Evolutionary conservation across 345 rosid species (phyloP).

Genomic region (Microcos paniculata): DNA sequence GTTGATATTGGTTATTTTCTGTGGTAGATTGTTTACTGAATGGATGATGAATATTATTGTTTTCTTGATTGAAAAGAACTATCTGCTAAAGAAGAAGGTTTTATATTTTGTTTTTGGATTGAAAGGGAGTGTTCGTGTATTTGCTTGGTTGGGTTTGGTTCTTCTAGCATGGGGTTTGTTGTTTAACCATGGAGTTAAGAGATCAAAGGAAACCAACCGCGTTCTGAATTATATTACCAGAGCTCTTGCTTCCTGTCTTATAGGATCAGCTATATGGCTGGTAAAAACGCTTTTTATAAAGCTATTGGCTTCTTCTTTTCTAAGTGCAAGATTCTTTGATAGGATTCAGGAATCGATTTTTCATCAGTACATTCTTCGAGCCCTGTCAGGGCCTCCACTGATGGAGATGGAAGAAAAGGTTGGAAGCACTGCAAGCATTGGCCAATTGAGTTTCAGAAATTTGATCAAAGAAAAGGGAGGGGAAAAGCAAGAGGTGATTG

Average conservation of each 20-base stretch:
- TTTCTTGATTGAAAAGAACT: slow-evolving; percentile 56
- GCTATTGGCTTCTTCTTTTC: slow-evolving; percentile 54
- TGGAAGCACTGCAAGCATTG: slow-evolving; percentile 25
- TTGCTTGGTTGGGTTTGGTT: slow-evolving; percentile 47
- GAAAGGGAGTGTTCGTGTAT: slow-evolving; percentile 49
- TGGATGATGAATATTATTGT: slow-evolving; percentile 49
- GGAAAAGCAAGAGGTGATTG: slow-evolving; percentile 51
- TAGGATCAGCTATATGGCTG: slow-evolving; percentile 51
- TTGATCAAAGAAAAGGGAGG: slow-evolving; percentile 26
- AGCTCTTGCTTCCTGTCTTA: slow-evolving; percentile 43
- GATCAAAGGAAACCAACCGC: slow-evolving; percentile 32
- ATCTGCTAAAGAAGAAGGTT: slow-evolving; percentile 60
- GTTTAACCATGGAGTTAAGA: slow-evolving; percentile 41
- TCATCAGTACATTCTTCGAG: slow-evolving; percentile 53
- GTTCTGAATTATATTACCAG: slow-evolving; percentile 42
- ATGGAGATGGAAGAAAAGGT: slow-evolving; percentile 48
- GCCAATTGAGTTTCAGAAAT: slow-evolving; percentile 50
- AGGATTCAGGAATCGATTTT: slow-evolving; percentile 64
- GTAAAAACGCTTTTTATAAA: slow-evolving; percentile 52
- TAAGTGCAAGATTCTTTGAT: slow-evolving; percentile 55
- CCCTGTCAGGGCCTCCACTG: slow-evolving; percentile 60
- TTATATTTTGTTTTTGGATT: slow-evolving; percentile 60
- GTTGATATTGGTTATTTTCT: slow-evolving; percentile 42
- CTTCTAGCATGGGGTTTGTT: slow-evolving; percentile 56
- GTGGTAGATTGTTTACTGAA: slow-evolving; percentile 49